Evolutionary conservation across 805 yeast genomes (phyloP), one percentile per base, ranked within the genome.

Genomic region (Groenewaldozyma tartarivorans): DNA sequence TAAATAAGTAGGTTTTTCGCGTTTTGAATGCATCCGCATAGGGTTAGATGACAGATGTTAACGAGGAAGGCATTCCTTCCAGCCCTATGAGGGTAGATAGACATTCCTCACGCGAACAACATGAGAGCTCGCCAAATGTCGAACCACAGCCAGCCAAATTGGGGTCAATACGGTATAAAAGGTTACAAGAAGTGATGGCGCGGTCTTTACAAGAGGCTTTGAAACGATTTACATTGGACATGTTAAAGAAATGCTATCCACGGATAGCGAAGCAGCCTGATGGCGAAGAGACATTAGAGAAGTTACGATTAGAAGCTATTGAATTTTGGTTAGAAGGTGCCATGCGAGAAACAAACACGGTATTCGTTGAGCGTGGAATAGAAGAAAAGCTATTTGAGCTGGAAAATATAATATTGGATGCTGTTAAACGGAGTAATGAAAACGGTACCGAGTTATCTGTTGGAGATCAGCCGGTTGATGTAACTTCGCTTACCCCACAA

Each of bases 161-260:
- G n/a, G n/a, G n/a, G n/a, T n/a, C n/a, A n/a, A n/a, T 77, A 6
- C 60, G 84, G 34, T 75, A 61, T 46, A 64, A 66, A 22, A 60
- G 81, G 32, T 63, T 77, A 33, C 58, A 63, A 39, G 66, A 70
- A 41, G 75, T 76, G 4, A 67, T 74, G 39, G 61, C 64, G 20
- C 67, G 72, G 43, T 81, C 83, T 0, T 61, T 78, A 20, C 70
- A 71, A 20, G 77, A 72, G 49, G 67, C 77, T 2, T 66, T 75
- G 30, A 69, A 67, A 47, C 64, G 75, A 33, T 61, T 75, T 31
- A 65, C 69, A 19, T 58, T 66, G 42, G 80, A 76, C 11, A 73
- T 72, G 45, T 54, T 77, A 19, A 58, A 63, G 38, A 52, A 68
- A 17, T 77, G 82, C 52, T 78, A 72, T 52, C 83, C 83, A 2